Conservation (phyloP, 352 stramenopile species). For the Globisporangium middletonii region DNA sequence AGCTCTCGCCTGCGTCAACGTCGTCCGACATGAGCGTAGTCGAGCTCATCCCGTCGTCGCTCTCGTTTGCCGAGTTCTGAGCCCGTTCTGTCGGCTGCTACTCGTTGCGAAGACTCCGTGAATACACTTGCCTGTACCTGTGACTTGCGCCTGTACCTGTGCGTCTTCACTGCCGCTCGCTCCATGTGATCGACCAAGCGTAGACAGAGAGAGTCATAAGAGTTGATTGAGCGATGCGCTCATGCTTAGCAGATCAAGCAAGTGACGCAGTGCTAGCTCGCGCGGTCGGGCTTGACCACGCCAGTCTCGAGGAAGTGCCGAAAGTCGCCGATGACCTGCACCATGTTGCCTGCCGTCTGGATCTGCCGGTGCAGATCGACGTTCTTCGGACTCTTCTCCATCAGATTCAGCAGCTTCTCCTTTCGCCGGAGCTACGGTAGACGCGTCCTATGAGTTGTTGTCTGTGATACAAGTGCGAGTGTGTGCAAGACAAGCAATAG, state of each 20-base stretch:
- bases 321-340: conserved; percentile 80
- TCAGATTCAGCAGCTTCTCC: conserved; percentile 77
- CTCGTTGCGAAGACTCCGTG: no score
- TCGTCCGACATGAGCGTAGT: conserved; percentile 27
- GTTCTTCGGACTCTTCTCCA: conserved; percentile 82
- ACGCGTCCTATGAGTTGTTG: no score
- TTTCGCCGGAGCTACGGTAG: conserved; percentile 59
- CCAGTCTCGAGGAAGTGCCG: conserved; percentile 78
- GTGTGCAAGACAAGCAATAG: background rate
- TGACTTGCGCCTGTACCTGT: no score
- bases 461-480: no score
- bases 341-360: conserved; percentile 77
- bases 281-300: conserved; percentile 22
- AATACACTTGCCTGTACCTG: no score
- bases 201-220: background rate
- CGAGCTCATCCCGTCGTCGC: conserved; percentile 23
- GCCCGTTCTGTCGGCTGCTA: background rate
- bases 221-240: background rate
- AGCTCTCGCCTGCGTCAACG: conserved; percentile 25
- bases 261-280: conserved; percentile 9
- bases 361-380: conserved; percentile 83
- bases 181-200: background rate
- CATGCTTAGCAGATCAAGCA: no score
- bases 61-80: conserved; percentile 37
- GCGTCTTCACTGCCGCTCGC: background rate